These are phyloP conservation scores for Beauveria australis DNA, from an alignment of 2,329 filamentous ascomycete genomes.

Conservation along the genomic window DNA sequence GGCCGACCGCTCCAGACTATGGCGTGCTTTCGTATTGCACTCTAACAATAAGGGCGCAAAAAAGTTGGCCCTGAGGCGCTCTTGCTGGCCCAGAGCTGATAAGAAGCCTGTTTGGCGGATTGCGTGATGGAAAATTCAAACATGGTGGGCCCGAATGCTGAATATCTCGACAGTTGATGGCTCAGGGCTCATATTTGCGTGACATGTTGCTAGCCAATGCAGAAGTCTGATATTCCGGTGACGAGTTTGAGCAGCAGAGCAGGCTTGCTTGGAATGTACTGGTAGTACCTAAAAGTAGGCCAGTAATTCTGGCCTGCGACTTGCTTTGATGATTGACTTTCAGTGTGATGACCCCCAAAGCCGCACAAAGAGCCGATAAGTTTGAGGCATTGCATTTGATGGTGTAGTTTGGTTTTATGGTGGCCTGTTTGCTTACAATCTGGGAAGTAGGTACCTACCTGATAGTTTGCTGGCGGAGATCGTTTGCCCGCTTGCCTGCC, in stretches of 20 bases:
- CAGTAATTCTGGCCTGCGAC: too few relatives aligned
- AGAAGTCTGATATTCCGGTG: not conserved
- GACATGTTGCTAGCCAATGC: not conserved
- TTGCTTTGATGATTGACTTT: too few relatives aligned
- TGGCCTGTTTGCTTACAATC: not conserved
- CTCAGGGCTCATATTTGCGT: not conserved
- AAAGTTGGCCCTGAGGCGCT: not conserved
- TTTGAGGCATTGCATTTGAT: not conserved
- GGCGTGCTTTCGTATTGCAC: not conserved
- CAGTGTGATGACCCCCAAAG: too few relatives aligned
- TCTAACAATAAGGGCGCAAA: not conserved
- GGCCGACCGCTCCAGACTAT: slow-evolving; percentile 3
- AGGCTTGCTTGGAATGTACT: not conserved
- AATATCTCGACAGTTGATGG: not conserved
- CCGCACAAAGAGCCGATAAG: not conserved
- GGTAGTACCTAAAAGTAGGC: too few relatives aligned
- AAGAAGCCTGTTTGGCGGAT: not conserved
- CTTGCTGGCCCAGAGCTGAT: not conserved
- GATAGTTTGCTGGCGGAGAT: not conserved
- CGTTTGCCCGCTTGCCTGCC: not conserved
- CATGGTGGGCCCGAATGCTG: not conserved
- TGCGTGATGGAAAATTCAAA: not conserved
- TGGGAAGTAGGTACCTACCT: too few relatives aligned
- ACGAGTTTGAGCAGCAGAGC: not conserved
- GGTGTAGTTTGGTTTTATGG: not conserved